Evolutionary conservation across 331 rosid species (phyloP), one percentile per base, ranked within the genome.

Genomic region (Dryas integrifolia): DNA sequence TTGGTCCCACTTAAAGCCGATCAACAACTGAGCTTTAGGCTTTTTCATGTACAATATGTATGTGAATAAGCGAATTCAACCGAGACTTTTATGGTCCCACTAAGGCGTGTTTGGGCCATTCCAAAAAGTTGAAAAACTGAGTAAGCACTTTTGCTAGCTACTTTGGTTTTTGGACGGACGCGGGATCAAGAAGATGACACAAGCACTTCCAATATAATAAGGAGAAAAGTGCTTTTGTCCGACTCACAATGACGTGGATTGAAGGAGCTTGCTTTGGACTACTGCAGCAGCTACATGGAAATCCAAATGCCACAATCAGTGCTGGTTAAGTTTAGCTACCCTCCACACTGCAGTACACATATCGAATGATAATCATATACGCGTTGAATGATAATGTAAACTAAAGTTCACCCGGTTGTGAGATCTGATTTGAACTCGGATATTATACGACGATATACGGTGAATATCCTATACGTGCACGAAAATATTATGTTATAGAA

Each of bases 181-280:
- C 9, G 53, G 77, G 76, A 57, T 44, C 64, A 9, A 24, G 59
- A 59, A 18, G 86, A 77, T 86, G 83, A 86, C 84, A 78, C 60
- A 75, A 74, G 77, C 80, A 71, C 70, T 60, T 50, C 53, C 41
- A 63, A 65, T 71, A 76, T 39, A 56, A 18, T 38, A 79, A 67
- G 12, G 46, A 1, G 1, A 44, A 82, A 88, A 79, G 79, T 50
- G 50, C 26, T 79, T 79, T 81, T 80, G 88, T 88, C 93, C 70
- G 59, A 85, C 86, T 78, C 86, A 77, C 1, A 44, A 65, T 86
- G 86, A 80, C 21, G 87, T 65, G 86, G 77, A 30, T 30, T 30
- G 35, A 82, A 58, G 55, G 77, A 77, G 65, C 68, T 79, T 65
- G 55, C 72, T 9, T 18, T 21, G 24, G 24, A 58, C 73, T 62